Percentiles rank a stretch among this genome's conserved stretches.
Evolutionary conservation across 345 rosid species (phyloP).

Genomic region (Clarkia xantiana): DNA sequence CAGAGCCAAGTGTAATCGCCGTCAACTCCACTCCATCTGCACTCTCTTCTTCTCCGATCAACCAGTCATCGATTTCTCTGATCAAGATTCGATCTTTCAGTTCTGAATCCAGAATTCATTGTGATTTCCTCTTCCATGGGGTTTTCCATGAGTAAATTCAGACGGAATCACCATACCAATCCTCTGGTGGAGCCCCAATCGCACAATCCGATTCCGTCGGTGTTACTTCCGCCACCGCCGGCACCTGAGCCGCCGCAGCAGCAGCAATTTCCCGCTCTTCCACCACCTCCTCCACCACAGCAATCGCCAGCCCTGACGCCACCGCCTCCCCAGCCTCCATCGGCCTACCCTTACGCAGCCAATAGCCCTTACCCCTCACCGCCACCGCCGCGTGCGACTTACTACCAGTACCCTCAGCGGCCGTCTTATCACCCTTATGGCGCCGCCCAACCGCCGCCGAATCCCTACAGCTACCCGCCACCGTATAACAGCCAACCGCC

Average conservation of each 20-base stretch:
- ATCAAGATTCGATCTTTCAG: not conserved
- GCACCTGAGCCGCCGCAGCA: not conserved
- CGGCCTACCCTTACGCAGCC: not conserved
- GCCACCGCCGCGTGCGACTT: not conserved
- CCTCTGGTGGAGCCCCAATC: constrained; percentile 1
- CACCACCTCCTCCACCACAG: constrained; percentile 1
- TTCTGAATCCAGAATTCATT: not conserved
- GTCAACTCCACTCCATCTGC: constrained; percentile 4
- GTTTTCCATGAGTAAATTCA: not conserved
- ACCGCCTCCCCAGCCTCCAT: constrained; percentile 1
- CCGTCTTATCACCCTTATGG: not conserved
- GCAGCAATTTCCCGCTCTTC: not conserved
- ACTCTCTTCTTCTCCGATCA: constrained; percentile 2
- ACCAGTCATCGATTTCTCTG: not conserved
- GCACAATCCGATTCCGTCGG: not conserved
- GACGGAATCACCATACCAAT: not conserved
- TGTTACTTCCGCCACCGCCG: constrained; percentile 5
- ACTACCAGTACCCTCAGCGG: not conserved
- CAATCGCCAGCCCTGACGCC: constrained; percentile 3
- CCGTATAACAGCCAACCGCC: constrained; percentile 4
- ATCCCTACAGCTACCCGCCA: constrained; percentile 2
- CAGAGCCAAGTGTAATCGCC: not conserved
- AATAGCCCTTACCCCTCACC: not conserved
- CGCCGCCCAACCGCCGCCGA: not conserved
- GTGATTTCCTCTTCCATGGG: not conserved